Percentiles rank a stretch among this genome's conserved stretches.
phyloP scores from a whole-genome alignment of 371 early-diverging fungal species.

The Mucor racemosus region DNA sequence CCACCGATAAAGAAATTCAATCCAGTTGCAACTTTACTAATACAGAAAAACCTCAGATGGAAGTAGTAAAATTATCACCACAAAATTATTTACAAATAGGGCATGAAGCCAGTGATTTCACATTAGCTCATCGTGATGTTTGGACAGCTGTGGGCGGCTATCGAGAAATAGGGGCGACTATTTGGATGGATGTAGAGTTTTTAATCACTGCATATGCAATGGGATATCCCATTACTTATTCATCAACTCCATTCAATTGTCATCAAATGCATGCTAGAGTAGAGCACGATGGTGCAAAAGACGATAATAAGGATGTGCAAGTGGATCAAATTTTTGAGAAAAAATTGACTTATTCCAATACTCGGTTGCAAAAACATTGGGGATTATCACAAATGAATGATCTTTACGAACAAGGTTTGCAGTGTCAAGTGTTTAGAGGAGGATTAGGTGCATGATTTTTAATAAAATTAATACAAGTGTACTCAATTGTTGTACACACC shows the following conservation, averaged over 20 bases:
- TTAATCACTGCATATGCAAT: not conserved
- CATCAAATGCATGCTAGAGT: not conserved
- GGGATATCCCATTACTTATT: not conserved
- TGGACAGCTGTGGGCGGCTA: no score
- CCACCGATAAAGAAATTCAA: no score
- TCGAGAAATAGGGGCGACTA: no score
- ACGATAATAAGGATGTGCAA: not conserved
- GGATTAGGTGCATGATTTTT: not conserved
- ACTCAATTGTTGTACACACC: no score
- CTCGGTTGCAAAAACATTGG: not conserved
- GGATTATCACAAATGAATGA: not conserved
- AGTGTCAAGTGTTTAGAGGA: no score
- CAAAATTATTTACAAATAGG: not conserved
- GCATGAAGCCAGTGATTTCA: conserved; percentile 1
- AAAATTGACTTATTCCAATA: not conserved
- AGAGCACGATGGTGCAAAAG: not conserved
- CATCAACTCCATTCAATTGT: not conserved
- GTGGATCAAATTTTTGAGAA: not conserved
- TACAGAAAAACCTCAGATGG: not conserved
- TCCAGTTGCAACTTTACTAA: not conserved
- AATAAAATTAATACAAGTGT: no score
- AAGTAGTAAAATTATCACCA: not conserved
- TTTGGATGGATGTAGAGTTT: not conserved
- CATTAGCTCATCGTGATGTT: not conserved
- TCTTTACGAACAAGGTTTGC: not conserved